phyloP scores from a whole-genome alignment of 1,284 basidiomycete species.

The Exobasidium rhododendri region DNA sequence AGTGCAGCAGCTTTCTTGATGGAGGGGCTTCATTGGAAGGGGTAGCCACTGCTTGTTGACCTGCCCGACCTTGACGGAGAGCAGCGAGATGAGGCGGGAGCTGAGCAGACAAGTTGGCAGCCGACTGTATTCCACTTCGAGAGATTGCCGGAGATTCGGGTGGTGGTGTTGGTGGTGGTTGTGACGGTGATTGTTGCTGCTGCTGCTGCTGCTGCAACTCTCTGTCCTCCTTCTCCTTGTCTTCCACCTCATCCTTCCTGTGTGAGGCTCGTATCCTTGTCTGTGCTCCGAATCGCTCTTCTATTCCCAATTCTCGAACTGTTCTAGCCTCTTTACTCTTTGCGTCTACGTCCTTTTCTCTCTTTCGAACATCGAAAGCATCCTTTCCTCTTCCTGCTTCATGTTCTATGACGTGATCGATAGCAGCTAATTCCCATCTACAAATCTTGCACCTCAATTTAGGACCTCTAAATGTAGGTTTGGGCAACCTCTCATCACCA shows the following conservation, averaged over 20 bases:
- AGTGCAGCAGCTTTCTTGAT: constrained; percentile 32
- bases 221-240: constrained; percentile 1
- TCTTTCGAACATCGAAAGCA: constrained; percentile 38
- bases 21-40: neutral
- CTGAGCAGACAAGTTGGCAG: constrained; percentile 30
- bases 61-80: constrained; percentile 22
- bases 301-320: constrained; percentile 6
- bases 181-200: constrained; percentile 7
- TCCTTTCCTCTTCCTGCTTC: constrained; percentile 44
- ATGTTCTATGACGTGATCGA: constrained; percentile 48
- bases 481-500: constrained; percentile 19
- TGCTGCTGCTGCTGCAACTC: neutral
- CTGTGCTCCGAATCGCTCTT: neutral
- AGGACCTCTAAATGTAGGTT: constrained; percentile 23
- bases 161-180: neutral
- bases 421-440: constrained; percentile 39
- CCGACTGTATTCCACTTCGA: constrained; percentile 29
- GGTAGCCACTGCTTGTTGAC: neutral
- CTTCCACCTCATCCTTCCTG: neutral
- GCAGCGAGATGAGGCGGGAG: constrained; percentile 45
- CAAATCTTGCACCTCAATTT: constrained; percentile 48
- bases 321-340: constrained; percentile 5
- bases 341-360: constrained; percentile 15
- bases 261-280: constrained; percentile 6
- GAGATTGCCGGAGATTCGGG: neutral